A percentile compares a stretch with the other conserved stretches of the same genome.
phyloP scores from a whole-genome alignment of 2,329 filamentous ascomycete genomes.

The Pyrenophora teres region DNA sequence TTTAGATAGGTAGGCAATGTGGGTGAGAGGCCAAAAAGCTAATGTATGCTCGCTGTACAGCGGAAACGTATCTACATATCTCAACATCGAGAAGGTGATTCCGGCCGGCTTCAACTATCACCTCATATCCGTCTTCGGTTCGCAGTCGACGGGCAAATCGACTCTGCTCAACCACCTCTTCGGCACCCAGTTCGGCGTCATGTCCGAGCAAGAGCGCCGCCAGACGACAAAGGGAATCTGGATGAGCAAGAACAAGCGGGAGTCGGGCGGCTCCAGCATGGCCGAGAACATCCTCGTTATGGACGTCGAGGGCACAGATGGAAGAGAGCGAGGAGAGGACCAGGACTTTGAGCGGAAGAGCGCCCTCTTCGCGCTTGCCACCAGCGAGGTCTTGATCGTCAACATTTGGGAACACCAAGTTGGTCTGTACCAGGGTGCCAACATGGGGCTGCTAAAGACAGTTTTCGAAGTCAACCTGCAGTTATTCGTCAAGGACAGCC shows the following conservation, averaged over 20 bases:
- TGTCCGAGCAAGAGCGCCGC: slow-evolving; percentile 90
- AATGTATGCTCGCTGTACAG: slow-evolving; percentile 53
- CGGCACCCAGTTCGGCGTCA: slow-evolving; percentile 93
- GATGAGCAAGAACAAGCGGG: slow-evolving; percentile 94
- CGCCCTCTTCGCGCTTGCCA: slow-evolving; percentile 93
- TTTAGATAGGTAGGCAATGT: neutral
- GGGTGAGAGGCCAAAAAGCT: slow-evolving; percentile 17
- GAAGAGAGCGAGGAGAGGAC: slow-evolving; percentile 92
- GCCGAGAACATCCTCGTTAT: slow-evolving; percentile 98
- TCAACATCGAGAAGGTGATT: slow-evolving; percentile 77
- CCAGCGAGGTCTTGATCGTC: slow-evolving; percentile 95
- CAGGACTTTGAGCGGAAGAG: slow-evolving; percentile 99
- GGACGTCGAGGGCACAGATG: slow-evolving; percentile 98
- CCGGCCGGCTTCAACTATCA: slow-evolving; percentile 98
- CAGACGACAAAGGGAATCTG: slow-evolving; percentile 99
- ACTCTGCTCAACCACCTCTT: slow-evolving; percentile 96
- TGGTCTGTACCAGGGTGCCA: slow-evolving; percentile 95
- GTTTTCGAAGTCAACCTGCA: slow-evolving; percentile 99
- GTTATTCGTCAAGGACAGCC: slow-evolving; percentile 92
- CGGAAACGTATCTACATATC: slow-evolving; percentile 77
- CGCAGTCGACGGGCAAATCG: slow-evolving; percentile 97
- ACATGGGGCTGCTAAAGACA: slow-evolving; percentile 98
- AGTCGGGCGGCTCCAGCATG: slow-evolving; percentile 64
- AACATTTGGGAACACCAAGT: slow-evolving; percentile 99
- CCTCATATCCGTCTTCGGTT: slow-evolving; percentile 97